phyloP scores from a whole-genome alignment of 2,329 filamentous ascomycete species.

The Blastomyces gilchristii region DNA sequence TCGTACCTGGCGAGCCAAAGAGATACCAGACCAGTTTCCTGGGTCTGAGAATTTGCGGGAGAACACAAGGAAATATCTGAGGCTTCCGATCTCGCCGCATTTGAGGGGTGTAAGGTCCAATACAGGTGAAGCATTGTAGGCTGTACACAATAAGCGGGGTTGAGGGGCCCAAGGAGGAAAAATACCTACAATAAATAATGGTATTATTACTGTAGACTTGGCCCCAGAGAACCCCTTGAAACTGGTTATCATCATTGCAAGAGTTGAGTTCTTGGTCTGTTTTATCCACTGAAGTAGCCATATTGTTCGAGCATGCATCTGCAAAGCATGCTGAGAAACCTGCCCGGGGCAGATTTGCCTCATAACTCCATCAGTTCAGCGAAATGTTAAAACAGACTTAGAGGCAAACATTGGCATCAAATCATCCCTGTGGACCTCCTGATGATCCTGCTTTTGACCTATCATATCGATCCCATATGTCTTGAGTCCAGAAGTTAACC shows the following conservation, averaged over 20 bases:
- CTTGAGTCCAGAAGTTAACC: not conserved
- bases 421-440: not conserved
- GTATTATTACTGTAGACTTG: not conserved
- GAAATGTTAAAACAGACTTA: not conserved
- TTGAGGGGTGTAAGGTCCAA: not conserved
- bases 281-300: not conserved
- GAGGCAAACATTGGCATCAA: not conserved
- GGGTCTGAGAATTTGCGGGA: not conserved
- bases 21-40: constrained; percentile 1
- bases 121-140: not conserved
- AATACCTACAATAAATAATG: not conserved
- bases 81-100: not conserved
- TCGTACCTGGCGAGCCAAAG: not conserved
- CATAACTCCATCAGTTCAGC: too few species aligned
- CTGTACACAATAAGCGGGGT: not conserved
- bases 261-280: not conserved
- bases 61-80: not conserved
- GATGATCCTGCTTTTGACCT: not conserved
- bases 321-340: too few species aligned
- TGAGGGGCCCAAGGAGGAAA: not conserved
- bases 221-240: not conserved
- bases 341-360: too few species aligned
- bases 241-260: not conserved
- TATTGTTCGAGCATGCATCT: not conserved
- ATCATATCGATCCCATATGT: not conserved